phyloP scores from a whole-genome alignment of 2,329 filamentous ascomycete species.

The Penicillium sp. region DNA sequence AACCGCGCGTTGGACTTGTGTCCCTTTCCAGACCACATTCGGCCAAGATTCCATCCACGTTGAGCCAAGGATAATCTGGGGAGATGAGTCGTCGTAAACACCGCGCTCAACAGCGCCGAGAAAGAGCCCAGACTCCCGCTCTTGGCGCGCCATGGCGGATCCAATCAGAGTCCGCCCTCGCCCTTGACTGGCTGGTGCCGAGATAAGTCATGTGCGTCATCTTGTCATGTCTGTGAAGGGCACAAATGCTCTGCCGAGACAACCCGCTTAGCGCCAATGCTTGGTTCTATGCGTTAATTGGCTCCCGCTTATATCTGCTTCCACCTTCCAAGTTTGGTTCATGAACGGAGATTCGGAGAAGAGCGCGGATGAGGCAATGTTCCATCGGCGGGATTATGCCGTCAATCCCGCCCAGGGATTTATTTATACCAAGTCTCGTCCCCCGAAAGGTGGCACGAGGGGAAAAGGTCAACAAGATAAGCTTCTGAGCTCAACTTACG shows the following conservation, averaged over 20 bases:
- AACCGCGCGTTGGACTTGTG: conserved; percentile 12
- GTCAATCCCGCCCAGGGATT: conserved; percentile 2
- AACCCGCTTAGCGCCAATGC: conserved; percentile 7
- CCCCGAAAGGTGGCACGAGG: not conserved
- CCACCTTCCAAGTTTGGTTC: conserved; percentile 8
- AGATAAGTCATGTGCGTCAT: conserved; percentile 22
- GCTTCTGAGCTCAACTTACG: no score
- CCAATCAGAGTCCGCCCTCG: conserved; percentile 6
- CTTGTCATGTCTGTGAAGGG: not conserved
- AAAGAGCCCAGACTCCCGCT: conserved; percentile 15
- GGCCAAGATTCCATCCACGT: conserved; percentile 17
- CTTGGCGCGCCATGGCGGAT: conserved; percentile 17
- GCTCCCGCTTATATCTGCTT: conserved; percentile 6
- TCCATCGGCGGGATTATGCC: conserved; percentile 10
- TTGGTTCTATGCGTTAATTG: conserved; percentile 11
- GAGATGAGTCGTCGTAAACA: conserved; percentile 4
- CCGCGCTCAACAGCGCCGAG: conserved; percentile 13
- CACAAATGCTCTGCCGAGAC: conserved; percentile 11
- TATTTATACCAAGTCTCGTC: conserved; percentile 16
- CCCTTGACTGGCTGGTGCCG: conserved; percentile 11
- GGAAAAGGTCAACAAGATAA: conserved; percentile 4
- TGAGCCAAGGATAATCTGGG: conserved; percentile 15
- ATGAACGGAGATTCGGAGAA: conserved; percentile 5
- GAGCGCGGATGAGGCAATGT: conserved; percentile 1
- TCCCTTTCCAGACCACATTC: conserved; percentile 6